These are phyloP conservation scores for Daldinia childiae DNA, from an alignment of 495 filamentous ascomycete genomes.

Conservation along the genomic window DNA sequence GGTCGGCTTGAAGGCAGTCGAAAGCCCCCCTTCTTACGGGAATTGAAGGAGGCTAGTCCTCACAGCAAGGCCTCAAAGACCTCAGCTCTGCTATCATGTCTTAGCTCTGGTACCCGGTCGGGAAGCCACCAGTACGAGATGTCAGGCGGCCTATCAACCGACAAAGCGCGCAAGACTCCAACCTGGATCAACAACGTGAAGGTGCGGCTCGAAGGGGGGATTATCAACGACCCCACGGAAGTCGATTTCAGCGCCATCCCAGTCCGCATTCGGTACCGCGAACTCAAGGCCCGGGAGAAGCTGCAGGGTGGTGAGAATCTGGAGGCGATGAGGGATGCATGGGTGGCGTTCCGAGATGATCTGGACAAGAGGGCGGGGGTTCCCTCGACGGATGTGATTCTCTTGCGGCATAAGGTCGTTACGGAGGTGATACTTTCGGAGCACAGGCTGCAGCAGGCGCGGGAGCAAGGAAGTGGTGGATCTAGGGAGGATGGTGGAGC, in stretches of 20 bases:
- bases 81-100: neutral
- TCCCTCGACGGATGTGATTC: neutral
- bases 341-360: conserved; percentile 11
- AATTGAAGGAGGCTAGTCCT: neutral
- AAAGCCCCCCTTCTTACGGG: neutral
- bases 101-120: neutral
- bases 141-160: conserved; percentile 13
- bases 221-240: neutral
- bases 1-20: neutral
- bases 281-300: conserved; percentile 6
- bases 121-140: neutral
- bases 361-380: neutral
- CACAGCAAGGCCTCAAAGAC: neutral
- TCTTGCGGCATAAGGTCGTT: conserved; percentile 19
- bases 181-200: neutral
- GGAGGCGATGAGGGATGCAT: neutral
- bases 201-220: neutral
- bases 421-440: conserved; percentile 18
- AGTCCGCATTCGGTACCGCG: conserved; percentile 7
- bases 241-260: neutral
- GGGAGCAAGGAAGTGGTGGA: neutral
- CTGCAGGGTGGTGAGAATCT: neutral
- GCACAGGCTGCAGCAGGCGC: neutral
- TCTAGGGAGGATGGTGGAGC: neutral
- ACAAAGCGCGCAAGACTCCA: neutral